Evolutionary conservation across 371 early-diverging fungal genomes (phyloP), one percentile per base, ranked within the genome.

Genomic region (Rhizopus delemar): DNA sequence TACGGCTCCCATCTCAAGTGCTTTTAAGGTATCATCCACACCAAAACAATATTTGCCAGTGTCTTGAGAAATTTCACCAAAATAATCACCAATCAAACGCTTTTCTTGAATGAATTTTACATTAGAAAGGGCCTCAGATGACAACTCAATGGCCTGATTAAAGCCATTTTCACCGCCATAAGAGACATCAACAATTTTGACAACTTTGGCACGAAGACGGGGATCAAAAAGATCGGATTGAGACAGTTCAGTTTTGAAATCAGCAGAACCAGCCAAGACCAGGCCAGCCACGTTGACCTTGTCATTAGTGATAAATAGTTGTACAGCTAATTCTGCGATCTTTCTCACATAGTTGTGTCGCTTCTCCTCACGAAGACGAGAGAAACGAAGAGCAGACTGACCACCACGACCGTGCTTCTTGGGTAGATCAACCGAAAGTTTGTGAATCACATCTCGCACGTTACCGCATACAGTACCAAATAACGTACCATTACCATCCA

Each of bases 371-470:
- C 99, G 91, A 43, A 99, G 87, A 86, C 99, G 95, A 5, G 99
- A 93, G 83, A 99, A 99, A 90, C 99, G 96, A 62, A 99, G 89
- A 16, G 99, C 99, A 22, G 99, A 98, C 82, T 99, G 99, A 87
- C 99, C 99, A 84, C 99, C 99, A 78, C 99, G 93, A 55, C 96
- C 99, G 89, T 99, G 99, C 92, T 99, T 99, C 86, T 99, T 99
- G 63, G 99, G 99, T 63, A 99, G 77, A 70, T 99, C 99, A 41
- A 99, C 99, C 28, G 87, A 75, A 54, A 99, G 83, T 71, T 93
- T 93, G 82, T 98, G 97, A 60, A 99, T 80, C 48, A 99, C 89
- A 56, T 98, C 97, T 60, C 99, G 95, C 13, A 92, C 92, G 80
- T 96, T 99, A 48, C 99, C 99, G 56, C 93, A 86, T 28, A 99